Evolutionary conservation across 257 asterid genomes (phyloP).

Genomic region (Fraxinus pennsylvanica): DNA sequence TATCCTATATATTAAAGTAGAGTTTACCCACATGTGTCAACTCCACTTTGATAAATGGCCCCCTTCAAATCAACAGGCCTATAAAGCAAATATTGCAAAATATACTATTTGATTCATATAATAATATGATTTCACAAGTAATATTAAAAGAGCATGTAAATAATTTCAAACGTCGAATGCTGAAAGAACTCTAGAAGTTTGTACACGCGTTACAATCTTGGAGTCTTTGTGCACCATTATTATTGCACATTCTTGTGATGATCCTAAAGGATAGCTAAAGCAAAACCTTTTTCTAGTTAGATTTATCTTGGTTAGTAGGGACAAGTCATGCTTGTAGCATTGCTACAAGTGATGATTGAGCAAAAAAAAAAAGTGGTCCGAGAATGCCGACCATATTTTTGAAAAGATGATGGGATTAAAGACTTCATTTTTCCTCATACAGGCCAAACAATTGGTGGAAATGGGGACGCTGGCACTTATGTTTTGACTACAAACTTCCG

Average conservation of each 20-base stretch:
- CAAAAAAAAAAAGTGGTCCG: conserved; percentile 16
- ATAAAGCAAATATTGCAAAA: too few relatives aligned
- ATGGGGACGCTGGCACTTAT: not conserved
- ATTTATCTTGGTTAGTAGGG: not conserved
- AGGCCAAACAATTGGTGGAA: not conserved
- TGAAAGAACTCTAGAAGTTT: not conserved
- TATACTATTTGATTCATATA: too few relatives aligned
- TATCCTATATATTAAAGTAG: too few relatives aligned
- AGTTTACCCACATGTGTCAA: too few relatives aligned
- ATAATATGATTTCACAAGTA: not conserved
- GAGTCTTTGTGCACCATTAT: conserved; percentile 31
- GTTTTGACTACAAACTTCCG: not conserved
- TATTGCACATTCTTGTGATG: conserved; percentile 34
- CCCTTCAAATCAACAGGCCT: too few relatives aligned
- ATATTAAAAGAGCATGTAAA: too few relatives aligned
- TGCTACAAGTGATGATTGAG: conserved; percentile 16
- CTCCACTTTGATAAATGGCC: too few relatives aligned
- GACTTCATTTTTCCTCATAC: not conserved
- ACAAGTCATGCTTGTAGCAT: conserved; percentile 11
- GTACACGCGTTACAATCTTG: not conserved
- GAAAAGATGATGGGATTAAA: conserved; percentile 16
- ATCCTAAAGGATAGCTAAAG: conserved; percentile 22
- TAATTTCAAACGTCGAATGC: not conserved
- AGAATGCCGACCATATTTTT: not conserved
- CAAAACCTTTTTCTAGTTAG: conserved; percentile 17